These are phyloP conservation scores for Camillea tinctor DNA, from an alignment of 2,329 filamentous ascomycete species.

Conservation along the genomic window DNA sequence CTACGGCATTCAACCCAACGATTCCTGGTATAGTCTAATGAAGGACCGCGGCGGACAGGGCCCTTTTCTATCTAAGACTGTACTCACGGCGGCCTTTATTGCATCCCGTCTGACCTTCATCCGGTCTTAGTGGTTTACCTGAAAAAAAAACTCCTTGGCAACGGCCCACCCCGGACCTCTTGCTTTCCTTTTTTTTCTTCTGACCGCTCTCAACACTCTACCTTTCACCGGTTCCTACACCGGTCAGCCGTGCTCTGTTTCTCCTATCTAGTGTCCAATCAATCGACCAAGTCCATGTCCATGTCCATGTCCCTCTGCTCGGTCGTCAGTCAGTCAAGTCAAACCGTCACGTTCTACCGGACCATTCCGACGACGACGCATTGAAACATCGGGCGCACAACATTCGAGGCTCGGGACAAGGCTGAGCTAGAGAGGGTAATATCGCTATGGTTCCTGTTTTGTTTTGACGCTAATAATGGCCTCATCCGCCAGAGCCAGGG, in stretches of 20 bases:
- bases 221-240: not conserved
- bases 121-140: not conserved
- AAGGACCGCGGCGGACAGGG: not conserved
- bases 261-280: not conserved
- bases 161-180: not conserved
- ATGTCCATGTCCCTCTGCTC: not conserved
- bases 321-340: not conserved
- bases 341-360: no score
- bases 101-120: not conserved
- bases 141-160: not conserved
- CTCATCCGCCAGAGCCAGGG: not conserved
- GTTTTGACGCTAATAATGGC: not conserved
- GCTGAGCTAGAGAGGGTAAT: not conserved
- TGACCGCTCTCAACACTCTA: not conserved
- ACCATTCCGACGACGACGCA: not conserved
- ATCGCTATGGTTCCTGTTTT: not conserved
- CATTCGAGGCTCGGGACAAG: not conserved
- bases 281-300: not conserved
- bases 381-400: not conserved
- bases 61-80: not conserved
- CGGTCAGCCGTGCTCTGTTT: not conserved
- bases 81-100: not conserved
- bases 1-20: not conserved
- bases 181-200: not conserved
- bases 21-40: not conserved